Base-by-base conservation (phyloP, 2,329 filamentous ascomycete genomes). In the Exophiala spinifera region DNA sequence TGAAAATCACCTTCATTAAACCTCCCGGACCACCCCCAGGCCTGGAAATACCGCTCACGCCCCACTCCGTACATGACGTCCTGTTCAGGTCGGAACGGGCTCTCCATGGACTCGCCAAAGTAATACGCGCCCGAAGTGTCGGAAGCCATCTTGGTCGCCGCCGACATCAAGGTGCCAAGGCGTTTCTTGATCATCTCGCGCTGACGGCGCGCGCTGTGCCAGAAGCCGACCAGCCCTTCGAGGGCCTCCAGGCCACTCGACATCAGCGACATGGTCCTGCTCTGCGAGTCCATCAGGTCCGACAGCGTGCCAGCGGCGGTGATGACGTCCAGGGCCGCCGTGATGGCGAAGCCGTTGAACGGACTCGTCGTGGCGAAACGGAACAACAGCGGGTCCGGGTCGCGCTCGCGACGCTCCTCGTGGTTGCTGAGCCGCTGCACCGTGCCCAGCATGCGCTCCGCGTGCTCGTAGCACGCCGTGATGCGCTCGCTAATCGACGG, bases 241-340 rank as follows among this genome's bases (percentile, higher is more conserved):
- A 88, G 69, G 11, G 80, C 76, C 6, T 75, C 72, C 33, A 82
- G 69, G 0, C 79, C 80, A 28, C 77, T 75, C 15, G 73, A 70
- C 46, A 87, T 76, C 10, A 78, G 75, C 8, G 79, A 75, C 34
- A 87, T 75, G 21, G 81, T 72, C 20, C 40, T 44, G 19, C 56
- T 56, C 28, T 55, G 33, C 4, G 46, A 17, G 10, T 74, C 71
- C 1, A 76, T 67, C 10, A 88, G 66, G 11, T 78, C 74, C 0
- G 74, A 69, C 5, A 85, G 67, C 1, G 74, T 65, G 1, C 85
- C 82, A 4, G 79, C 81, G 0, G 85, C 80, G 11, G 82, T 82
- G 51, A 88, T 74, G 1, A 88, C 80, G 61, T 90, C 87, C 31
- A 86, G 75, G 0, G 86, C 85, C 45, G 83, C 78, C 31, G 84